These are phyloP conservation scores for Yamadazyma triangularis DNA, from an alignment of 1,139 yeast species.

Conservation along the genomic window DNA sequence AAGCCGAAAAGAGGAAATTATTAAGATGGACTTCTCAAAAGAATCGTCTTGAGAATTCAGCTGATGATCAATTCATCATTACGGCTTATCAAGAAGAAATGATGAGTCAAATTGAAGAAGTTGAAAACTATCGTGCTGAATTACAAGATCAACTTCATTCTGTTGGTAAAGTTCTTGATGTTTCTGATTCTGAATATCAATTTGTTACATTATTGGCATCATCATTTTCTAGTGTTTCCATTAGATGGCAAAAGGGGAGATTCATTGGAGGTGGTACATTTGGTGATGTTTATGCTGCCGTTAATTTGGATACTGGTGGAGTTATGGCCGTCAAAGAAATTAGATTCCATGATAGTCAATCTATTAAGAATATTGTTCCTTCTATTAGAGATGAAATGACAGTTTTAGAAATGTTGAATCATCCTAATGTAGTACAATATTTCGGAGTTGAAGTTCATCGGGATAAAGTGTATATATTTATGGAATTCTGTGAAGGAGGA, in stretches of 20 bases:
- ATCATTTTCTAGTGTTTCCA: conserved; percentile 83
- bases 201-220: conserved; percentile 84
- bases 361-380: conserved; percentile 81
- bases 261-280: conserved; percentile 95
- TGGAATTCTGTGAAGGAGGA: conserved; percentile 98
- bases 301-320: conserved; percentile 91
- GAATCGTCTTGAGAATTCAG: conserved; percentile 45
- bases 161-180: conserved; percentile 88
- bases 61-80: conserved; percentile 58
- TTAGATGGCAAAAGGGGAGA: conserved; percentile 96
- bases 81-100: conserved; percentile 55
- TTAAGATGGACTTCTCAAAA: conserved; percentile 51
- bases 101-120: conserved; percentile 51
- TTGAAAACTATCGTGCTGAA: conserved; percentile 55
- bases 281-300: conserved; percentile 91
- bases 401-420: conserved; percentile 88
- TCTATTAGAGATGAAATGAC: conserved; percentile 95
- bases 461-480: conserved; percentile 89
- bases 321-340: conserved; percentile 97
- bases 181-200: conserved; percentile 81
- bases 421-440: conserved; percentile 94
- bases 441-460: conserved; percentile 97
- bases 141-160: conserved; percentile 46
- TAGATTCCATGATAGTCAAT: conserved; percentile 82
- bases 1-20: conserved; percentile 60